Evolutionary conservation across 1,284 basidiomycete species (phyloP).

Genomic region (Ceratobasidium sp.): DNA sequence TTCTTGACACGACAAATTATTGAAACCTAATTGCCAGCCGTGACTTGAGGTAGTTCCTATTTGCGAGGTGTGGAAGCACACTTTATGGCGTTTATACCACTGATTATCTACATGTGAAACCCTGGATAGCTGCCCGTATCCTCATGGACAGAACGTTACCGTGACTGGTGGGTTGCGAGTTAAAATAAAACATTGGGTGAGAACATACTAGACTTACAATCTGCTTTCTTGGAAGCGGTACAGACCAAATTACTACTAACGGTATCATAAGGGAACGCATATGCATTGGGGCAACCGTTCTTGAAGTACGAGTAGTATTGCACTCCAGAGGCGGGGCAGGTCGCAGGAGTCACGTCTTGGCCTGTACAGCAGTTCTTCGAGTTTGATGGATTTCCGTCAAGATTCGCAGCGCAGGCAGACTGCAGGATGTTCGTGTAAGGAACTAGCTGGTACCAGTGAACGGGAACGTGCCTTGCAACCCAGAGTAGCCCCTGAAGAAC

Average conservation of each 20-base stretch:
- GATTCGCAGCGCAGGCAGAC: conserved; percentile 28
- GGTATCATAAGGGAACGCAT: conserved; percentile 53
- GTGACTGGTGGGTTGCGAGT: conserved; percentile 26
- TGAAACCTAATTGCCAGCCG: too few species aligned
- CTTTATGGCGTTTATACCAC: too few species aligned
- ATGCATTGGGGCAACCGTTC: conserved; percentile 45
- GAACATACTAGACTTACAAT: conserved; percentile 34
- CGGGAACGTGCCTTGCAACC: conserved; percentile 45
- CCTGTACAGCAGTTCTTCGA: conserved; percentile 54
- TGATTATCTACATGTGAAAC: not conserved
- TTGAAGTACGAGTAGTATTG: conserved; percentile 53
- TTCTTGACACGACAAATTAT: too few species aligned
- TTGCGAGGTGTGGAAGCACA: too few species aligned
- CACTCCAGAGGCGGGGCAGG: conserved; percentile 47
- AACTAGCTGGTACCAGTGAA: not conserved
- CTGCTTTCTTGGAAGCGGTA: conserved; percentile 33
- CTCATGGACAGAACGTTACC: not conserved
- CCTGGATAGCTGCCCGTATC: not conserved
- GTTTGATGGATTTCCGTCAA: conserved; percentile 47
- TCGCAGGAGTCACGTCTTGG: conserved; percentile 51
- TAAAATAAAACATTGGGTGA: not conserved
- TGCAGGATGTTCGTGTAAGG: conserved; percentile 19
- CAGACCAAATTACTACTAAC: conserved; percentile 49
- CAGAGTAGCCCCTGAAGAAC: conserved; percentile 42
- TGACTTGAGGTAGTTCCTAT: too few species aligned